Evolutionary conservation across 306 rosid genomes (phyloP), one percentile per base, ranked within the genome.

Genomic region (Sphenostylis stenocarpa): DNA sequence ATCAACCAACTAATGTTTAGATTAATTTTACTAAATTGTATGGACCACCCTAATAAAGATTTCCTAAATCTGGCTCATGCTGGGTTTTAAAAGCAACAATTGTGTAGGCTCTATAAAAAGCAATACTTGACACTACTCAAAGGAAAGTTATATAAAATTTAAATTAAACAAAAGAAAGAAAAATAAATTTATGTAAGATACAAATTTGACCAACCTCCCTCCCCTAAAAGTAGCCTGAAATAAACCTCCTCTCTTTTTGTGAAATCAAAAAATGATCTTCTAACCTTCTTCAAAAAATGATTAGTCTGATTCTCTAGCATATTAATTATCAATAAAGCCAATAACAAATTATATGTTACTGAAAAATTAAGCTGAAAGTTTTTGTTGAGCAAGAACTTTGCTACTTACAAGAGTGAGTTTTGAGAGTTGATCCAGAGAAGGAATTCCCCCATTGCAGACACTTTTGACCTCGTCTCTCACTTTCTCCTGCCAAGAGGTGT

Each of bases 401-500:
- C 2, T 6, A 83, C 85, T 76, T 66, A 96, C 99, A 84, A 70
- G 69, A 68, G 89, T 69, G 77, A 96, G 93, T 72, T 89, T 89
- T 58, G 97, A 78, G 64, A 96, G 98, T 44, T 88, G 96, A 75
- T 91, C 91, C 14, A 77, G 36, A 2, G 98, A 72, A 21, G 94
- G 99, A 52, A 76, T 57, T 76, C 21, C 86, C 0, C 80, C 90
- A 80, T 86, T 77, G 85, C 88, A 91, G 17, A 86, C 90, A 57
- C 84, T 83, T 29, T 83, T 87, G 14, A 92, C 85, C 80, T 92
- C 90, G 14, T 29, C 81, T 41, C 99, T 85, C 48, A 92, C 89
- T 49, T 60, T 91, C 0, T 96, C 82, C 77, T 96, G 99, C 98
- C 99, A 96, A 52, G 77, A 33, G 1, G 90, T 89, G 48, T 92